These are phyloP conservation scores for Ampelomyces quisqualis DNA, from an alignment of 2,329 filamentous ascomycete genomes.

Conservation along the genomic window DNA sequence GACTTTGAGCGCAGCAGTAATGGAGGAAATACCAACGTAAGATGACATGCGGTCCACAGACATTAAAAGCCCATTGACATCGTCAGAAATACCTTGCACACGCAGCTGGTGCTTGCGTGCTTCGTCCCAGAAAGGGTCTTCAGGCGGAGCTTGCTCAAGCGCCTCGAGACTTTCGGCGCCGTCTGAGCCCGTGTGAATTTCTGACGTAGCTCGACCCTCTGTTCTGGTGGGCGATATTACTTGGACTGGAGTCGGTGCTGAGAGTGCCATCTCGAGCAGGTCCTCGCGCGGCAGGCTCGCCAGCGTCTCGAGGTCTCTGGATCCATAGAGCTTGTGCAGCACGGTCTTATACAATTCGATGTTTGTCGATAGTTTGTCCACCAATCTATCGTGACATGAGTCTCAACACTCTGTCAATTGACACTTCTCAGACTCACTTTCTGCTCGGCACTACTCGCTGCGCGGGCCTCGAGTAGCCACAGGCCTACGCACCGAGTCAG, in stretches of 20 bases:
- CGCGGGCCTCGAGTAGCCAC: conserved; percentile 78
- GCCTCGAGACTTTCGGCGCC: conserved; percentile 57
- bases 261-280: conserved; percentile 49
- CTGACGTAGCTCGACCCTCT: conserved; percentile 37
- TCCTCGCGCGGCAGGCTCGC: conserved; percentile 46
- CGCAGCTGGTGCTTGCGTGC: conserved; percentile 47
- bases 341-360: conserved; percentile 51
- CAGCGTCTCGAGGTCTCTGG: conserved; percentile 45
- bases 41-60: conserved; percentile 62
- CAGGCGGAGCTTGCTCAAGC: conserved; percentile 69
- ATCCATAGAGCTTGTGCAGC: conserved; percentile 47
- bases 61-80: conserved; percentile 68
- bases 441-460: conserved; percentile 75
- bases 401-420: neutral
- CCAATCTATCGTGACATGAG: conserved; percentile 46
- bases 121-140: conserved; percentile 68
- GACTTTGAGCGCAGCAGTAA: conserved; percentile 71
- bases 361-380: conserved; percentile 55
- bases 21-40: conserved; percentile 72
- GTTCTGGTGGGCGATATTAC: conserved; percentile 37
- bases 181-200: conserved; percentile 47
- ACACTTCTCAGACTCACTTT: conserved; percentile 57
- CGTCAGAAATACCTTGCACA: conserved; percentile 61
- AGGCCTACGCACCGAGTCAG: conserved; percentile 47
- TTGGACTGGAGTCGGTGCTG: conserved; percentile 40